Evolutionary conservation across 176 grass and related monocot genomes (phyloP).

Genomic region (Avena sativa): DNA sequence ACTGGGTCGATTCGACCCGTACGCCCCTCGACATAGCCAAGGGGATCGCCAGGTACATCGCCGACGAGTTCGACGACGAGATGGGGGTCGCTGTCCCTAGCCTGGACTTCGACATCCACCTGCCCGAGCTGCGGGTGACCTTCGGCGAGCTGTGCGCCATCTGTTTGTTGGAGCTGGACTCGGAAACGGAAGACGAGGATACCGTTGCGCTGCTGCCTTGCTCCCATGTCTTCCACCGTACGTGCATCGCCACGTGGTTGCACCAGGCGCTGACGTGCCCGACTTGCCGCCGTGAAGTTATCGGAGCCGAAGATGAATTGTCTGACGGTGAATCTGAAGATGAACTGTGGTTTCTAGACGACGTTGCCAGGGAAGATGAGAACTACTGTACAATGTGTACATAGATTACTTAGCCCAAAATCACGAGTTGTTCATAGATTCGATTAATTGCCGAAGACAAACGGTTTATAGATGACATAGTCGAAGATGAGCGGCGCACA

Average conservation of each 20-base stretch:
- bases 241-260: background rate
- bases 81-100: background rate
- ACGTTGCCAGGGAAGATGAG: background rate
- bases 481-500: background rate
- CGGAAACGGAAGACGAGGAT: background rate
- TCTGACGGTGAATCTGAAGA: background rate
- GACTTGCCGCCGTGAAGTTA: background rate
- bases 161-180: background rate
- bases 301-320: background rate
- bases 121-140: background rate
- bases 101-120: background rate
- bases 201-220: background rate
- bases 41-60: background rate
- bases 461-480: background rate
- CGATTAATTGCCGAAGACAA: background rate
- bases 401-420: background rate
- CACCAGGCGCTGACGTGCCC: background rate
- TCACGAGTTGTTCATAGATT: background rate
- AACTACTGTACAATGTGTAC: background rate
- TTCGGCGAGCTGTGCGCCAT: background rate
- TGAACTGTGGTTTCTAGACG: background rate
- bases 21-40: background rate
- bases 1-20: background rate
- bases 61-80: background rate
- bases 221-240: background rate